phyloP scores from a whole-genome alignment of 257 asterid species.

The Ligustrum vulgare region DNA sequence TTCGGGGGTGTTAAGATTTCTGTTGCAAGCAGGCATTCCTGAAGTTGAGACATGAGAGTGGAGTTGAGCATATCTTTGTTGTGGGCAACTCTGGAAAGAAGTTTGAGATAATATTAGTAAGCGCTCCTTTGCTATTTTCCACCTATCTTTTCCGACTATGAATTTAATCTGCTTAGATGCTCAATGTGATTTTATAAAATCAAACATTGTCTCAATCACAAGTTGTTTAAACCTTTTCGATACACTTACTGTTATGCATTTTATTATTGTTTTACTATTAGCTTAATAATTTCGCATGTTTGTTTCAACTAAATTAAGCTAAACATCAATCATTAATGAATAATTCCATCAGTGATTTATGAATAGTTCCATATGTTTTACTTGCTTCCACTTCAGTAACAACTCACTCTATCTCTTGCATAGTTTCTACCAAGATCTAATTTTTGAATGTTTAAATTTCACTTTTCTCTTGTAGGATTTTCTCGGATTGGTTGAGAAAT shows the following conservation, averaged over 20 bases:
- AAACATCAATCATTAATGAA: neutral
- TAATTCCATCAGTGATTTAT: neutral
- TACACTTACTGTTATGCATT: neutral
- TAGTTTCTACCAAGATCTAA: slow-evolving; percentile 2
- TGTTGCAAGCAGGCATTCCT: slow-evolving; percentile 72
- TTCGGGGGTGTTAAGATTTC: slow-evolving; percentile 22
- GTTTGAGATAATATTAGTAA: slow-evolving; percentile 70
- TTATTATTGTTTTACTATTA: neutral
- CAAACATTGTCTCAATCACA: neutral
- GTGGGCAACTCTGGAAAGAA: slow-evolving; percentile 68
- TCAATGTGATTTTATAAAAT: slow-evolving; percentile 15
- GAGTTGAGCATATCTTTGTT: slow-evolving; percentile 86
- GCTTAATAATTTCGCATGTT: slow-evolving; percentile 13
- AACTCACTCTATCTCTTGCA: neutral
- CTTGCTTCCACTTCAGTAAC: slow-evolving; percentile 7
- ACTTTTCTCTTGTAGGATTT: slow-evolving; percentile 72
- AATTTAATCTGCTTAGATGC: slow-evolving; percentile 5
- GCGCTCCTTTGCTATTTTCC: slow-evolving; percentile 33
- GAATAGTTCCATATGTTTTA: neutral
- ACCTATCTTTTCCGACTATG: neutral
- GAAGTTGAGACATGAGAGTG: slow-evolving; percentile 76
- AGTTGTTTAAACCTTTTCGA: neutral
- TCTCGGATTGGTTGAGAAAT: slow-evolving; percentile 91
- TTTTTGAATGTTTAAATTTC: slow-evolving; percentile 22
- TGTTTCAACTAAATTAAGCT: neutral